These are phyloP conservation scores for Candida sakaeoensis DNA, from an alignment of 805 yeast genomes.

Conservation along the genomic window DNA sequence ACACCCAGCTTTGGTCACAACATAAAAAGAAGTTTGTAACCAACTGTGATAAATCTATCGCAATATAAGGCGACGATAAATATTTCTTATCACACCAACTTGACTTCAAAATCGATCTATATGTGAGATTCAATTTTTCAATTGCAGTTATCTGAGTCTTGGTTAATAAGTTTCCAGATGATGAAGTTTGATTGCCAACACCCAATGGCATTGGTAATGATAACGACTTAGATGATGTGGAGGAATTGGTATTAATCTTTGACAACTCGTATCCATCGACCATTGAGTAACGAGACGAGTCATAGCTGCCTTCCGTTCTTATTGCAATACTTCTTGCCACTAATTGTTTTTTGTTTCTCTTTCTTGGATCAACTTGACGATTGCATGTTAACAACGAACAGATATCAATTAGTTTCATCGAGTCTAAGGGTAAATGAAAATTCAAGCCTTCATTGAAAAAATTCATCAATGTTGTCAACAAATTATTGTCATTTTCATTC, in stretches of 20 bases:
- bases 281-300: constrained; percentile 38
- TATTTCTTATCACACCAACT: constrained; percentile 42
- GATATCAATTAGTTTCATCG: constrained; percentile 56
- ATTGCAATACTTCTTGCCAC: constrained; percentile 49
- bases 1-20: constrained; percentile 56
- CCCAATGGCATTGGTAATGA: constrained; percentile 42
- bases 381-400: constrained; percentile 57
- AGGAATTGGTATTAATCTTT: constrained; percentile 46
- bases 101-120: constrained; percentile 48
- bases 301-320: constrained; percentile 26
- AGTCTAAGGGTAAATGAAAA: constrained; percentile 59
- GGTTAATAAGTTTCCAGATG: constrained; percentile 36
- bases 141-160: constrained; percentile 39
- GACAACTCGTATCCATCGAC: constrained; percentile 59
- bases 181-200: constrained; percentile 39
- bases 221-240: constrained; percentile 39
- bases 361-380: constrained; percentile 44
- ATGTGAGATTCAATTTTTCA: constrained; percentile 49
- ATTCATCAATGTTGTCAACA: constrained; percentile 68
- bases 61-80: constrained; percentile 26
- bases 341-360: constrained; percentile 37
- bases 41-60: constrained; percentile 31
- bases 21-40: constrained; percentile 47
- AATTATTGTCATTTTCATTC: constrained; percentile 59
- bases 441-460: constrained; percentile 77